Base-by-base conservation (phyloP, 371 early-diverging fungal species). In the Saksenaea oblongispora region DNA sequence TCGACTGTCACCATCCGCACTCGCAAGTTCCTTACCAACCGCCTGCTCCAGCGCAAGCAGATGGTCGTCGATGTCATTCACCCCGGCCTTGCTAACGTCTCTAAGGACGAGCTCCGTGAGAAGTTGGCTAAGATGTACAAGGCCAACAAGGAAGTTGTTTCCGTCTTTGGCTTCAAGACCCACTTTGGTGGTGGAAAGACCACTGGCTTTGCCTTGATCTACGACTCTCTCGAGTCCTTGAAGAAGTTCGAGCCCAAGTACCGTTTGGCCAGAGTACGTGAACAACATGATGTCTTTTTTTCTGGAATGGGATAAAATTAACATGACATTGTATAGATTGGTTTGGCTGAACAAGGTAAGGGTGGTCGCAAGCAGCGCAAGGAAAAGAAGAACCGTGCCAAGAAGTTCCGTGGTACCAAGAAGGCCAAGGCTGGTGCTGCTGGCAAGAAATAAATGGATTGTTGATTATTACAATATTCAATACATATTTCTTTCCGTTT, bases 181-280 rank as follows among this genome's bases (percentile, higher is more conserved):
- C 86, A 82, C 69, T 98, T 96, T 84, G 99, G 99, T 92, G 99
- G 99, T 71, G 98, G 98, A 84, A 93, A 94, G 87, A 90, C 95
- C 64, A 96, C 97, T 72, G 98, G 99, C 64, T 98, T 98, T 75
- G 98, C 93, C 59, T 84, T 98, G 71, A 91, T 98, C 85, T 98
- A 98, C 91, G 98, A 98, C 85, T 84, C 88, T 64, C 75, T 95
- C 73, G 98, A 97, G 64, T 80, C 95, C 57, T 91, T 93, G 75
- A 96, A 96, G 93, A 96, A 96, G 88, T 94, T 98, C 79, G 99
- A 98, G 86, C 99, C 99, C 82, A 98, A 95, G 87, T 93, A 92
- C 92, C 90, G 98, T 75, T 88, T 96, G 66, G 90, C 90, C 62
- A 86, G 95, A 64, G 84, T 87, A 82, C 44, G 82, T 80, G 64